These are phyloP conservation scores for Kwoniella dendrophila DNA, from an alignment of 768 basidiomycete species.

Conservation along the genomic window DNA sequence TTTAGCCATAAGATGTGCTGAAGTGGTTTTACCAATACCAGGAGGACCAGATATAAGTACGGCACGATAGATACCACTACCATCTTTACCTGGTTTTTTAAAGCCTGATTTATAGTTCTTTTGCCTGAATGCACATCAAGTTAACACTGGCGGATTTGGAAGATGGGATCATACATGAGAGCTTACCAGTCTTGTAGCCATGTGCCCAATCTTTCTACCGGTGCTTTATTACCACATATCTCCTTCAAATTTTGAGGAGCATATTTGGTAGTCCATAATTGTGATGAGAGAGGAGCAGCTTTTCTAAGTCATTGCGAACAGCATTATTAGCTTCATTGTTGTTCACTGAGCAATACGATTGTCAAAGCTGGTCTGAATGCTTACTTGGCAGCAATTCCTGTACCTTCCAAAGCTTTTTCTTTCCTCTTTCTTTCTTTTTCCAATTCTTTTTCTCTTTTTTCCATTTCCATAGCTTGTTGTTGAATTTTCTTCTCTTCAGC, in stretches of 20 bases:
- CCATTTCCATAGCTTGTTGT: constrained; percentile 43
- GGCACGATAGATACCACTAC: constrained; percentile 81
- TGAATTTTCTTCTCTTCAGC: constrained; percentile 79
- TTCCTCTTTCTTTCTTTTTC: constrained; percentile 52
- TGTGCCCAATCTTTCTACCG: constrained; percentile 80
- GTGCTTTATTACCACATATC: constrained; percentile 90
- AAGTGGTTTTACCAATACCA: constrained; percentile 96
- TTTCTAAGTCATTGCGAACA: too few species aligned
- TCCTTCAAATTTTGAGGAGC: constrained; percentile 85
- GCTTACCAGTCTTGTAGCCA: constrained; percentile 88
- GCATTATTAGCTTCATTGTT: too few species aligned
- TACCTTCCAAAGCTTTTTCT: constrained; percentile 43
- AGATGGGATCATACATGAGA: too few species aligned
- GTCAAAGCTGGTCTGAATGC: too few species aligned
- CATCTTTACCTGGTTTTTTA: constrained; percentile 92
- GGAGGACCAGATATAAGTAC: constrained; percentile 90
- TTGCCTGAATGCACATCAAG: constrained; percentile 62
- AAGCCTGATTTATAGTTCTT: constrained; percentile 72
- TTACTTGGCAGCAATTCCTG: constrained; percentile 51
- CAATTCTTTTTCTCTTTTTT: constrained; percentile 68
- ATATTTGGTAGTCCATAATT: constrained; percentile 94
- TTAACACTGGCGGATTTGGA: neutral
- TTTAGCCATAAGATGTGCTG: constrained; percentile 88
- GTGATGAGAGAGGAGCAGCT: constrained; percentile 57
- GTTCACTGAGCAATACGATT: too few species aligned